phyloP scores from a whole-genome alignment of 2,329 filamentous ascomycete genomes.

The Metarhizium robertsii region DNA sequence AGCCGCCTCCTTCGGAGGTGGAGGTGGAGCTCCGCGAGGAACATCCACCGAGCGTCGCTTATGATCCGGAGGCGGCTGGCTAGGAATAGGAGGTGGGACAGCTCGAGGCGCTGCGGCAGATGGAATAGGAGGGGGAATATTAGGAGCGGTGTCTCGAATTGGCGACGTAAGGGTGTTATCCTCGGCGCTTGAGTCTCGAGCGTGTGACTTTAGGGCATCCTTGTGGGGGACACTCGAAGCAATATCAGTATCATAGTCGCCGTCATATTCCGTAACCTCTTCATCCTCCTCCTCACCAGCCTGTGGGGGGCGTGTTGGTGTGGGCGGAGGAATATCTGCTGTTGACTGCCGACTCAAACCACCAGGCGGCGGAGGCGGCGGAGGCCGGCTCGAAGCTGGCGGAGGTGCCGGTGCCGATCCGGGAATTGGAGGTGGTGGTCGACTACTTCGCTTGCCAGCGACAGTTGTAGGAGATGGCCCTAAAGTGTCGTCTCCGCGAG shows the following conservation, averaged over 20 bases:
- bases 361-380: conserved; percentile 45
- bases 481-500: conserved; percentile 31
- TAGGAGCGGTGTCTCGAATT: conserved; percentile 32
- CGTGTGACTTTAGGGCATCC: conserved; percentile 79
- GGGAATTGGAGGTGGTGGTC: conserved; percentile 53
- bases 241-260: conserved; percentile 96
- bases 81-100: conserved; percentile 56
- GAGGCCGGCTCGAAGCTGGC: conserved; percentile 49
- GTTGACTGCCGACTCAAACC: conserved; percentile 49
- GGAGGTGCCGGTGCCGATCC: conserved; percentile 36
- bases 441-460: conserved; percentile 44
- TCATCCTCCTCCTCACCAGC: conserved; percentile 59
- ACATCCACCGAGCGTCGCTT: conserved; percentile 59
- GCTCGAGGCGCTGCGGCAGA: conserved; percentile 44
- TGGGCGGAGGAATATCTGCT: conserved; percentile 37
- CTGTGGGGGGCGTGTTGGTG: conserved; percentile 31
- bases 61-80: conserved; percentile 43
- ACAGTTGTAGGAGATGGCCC: conserved; percentile 31
- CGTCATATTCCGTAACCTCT: conserved; percentile 89
- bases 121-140: conserved; percentile 47
- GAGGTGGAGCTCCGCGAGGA: conserved; percentile 61
- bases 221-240: conserved; percentile 89
- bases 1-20: conserved; percentile 25
- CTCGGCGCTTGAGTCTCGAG: conserved; percentile 67
- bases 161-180: conserved; percentile 55